These are phyloP conservation scores for Haplosporangium gracile DNA, from an alignment of 192 early-diverging fungal genomes.

Conservation along the genomic window DNA sequence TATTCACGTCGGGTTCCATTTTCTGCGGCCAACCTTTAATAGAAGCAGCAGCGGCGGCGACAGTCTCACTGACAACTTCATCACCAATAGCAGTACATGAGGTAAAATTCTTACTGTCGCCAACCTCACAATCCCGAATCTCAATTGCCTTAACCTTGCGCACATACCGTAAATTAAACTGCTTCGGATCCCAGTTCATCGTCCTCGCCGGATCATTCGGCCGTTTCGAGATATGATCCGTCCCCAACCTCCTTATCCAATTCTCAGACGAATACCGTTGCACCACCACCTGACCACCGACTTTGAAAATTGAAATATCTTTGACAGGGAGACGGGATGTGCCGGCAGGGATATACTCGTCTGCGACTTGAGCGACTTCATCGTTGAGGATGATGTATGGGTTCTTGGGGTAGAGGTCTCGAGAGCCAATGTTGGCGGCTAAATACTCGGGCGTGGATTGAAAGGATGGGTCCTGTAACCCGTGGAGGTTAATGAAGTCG, in stretches of 20 bases:
- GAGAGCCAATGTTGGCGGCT: neutral
- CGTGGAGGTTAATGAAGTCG: conserved; percentile 40
- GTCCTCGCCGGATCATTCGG: neutral
- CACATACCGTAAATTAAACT: conserved; percentile 21
- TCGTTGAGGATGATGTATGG: conserved; percentile 18
- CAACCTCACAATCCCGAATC: neutral
- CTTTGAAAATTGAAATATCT: conserved; percentile 21
- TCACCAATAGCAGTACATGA: neutral
- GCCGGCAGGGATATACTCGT: conserved; percentile 33
- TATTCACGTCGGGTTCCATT: neutral
- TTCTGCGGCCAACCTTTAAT: neutral
- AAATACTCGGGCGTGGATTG: conserved; percentile 34
- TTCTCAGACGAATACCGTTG: neutral
- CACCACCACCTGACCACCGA: conserved; percentile 18
- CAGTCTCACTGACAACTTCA: no score
- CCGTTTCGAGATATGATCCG: conserved; percentile 30
- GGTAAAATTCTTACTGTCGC: neutral
- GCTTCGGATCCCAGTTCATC: conserved; percentile 19
- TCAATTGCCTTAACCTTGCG: conserved; percentile 33
- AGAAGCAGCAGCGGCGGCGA: neutral
- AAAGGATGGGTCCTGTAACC: conserved; percentile 28
- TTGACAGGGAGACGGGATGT: conserved; percentile 20
- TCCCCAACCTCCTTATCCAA: conserved; percentile 29
- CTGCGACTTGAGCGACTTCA: neutral
- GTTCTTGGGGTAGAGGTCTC: conserved; percentile 1